Evolutionary conservation across 371 early-diverging fungal species (phyloP).

Genomic region (Apophysomyces sp.): DNA sequence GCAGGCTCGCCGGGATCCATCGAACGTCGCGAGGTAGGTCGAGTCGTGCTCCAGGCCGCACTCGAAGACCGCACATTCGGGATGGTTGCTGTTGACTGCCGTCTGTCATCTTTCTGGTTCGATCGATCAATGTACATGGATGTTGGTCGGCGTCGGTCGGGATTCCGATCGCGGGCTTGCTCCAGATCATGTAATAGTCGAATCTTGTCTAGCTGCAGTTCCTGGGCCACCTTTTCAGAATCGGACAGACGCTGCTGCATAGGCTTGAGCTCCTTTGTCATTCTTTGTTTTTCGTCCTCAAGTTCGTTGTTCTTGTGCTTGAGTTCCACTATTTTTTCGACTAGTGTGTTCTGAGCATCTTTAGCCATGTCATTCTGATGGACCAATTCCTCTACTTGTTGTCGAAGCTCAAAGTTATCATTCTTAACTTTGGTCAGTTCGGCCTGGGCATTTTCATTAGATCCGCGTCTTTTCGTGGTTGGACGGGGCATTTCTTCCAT

Average conservation of each 20-base stretch:
- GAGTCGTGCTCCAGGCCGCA: slow-evolving; percentile 2
- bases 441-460: not conserved
- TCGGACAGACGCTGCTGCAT: slow-evolving; percentile 8
- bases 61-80: not conserved
- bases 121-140: slow-evolving; percentile 3
- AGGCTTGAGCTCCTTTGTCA: slow-evolving; percentile 19
- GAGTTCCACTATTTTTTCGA: slow-evolving; percentile 43
- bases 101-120: not conserved
- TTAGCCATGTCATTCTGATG: slow-evolving; percentile 44
- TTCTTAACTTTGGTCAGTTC: slow-evolving; percentile 18
- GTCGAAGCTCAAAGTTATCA: slow-evolving; percentile 29
- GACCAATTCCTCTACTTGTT: slow-evolving; percentile 33
- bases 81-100: not conserved
- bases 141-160: slow-evolving; percentile 1
- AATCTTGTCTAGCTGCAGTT: slow-evolving; percentile 15
- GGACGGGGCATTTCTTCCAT: slow-evolving; percentile 18
- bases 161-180: not conserved
- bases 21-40: not conserved
- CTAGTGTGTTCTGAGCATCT: slow-evolving; percentile 36
- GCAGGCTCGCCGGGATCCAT: not conserved
- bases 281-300: slow-evolving; percentile 32
- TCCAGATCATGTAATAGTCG: slow-evolving; percentile 9
- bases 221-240: slow-evolving; percentile 12
- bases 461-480: not conserved
- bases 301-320: slow-evolving; percentile 33